These are phyloP conservation scores for Atkinsonella texensis DNA, from an alignment of 2,329 filamentous ascomycete genomes.

Conservation along the genomic window DNA sequence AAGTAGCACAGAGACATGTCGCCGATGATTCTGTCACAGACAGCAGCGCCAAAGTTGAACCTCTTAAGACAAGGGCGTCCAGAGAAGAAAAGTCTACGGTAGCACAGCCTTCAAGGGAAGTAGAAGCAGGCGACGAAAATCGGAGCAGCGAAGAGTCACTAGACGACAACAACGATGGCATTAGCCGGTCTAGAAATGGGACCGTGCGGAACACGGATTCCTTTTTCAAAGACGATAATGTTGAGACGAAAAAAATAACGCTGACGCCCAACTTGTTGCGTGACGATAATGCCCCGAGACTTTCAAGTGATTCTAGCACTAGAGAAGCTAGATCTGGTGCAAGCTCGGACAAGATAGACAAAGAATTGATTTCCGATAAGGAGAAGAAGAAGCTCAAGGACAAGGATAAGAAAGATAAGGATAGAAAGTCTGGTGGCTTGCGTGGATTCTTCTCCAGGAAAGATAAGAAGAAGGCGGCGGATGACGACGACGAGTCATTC, in stretches of 20 bases:
- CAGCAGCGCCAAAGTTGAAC: conserved; percentile 43
- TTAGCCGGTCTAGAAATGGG: conserved; percentile 64
- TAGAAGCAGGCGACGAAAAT: conserved; percentile 22
- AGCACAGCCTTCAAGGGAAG: conserved; percentile 17
- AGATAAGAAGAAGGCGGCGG: conserved; percentile 43
- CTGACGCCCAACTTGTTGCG: conserved; percentile 85
- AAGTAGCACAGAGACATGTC: conserved; percentile 11
- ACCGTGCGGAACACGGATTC: conserved; percentile 87
- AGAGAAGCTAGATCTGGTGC: conserved; percentile 43
- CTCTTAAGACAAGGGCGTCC: conserved; percentile 35
- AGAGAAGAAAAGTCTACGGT: conserved; percentile 29
- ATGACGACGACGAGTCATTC: conserved; percentile 47
- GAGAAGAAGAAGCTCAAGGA: conserved; percentile 69
- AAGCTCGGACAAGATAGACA: conserved; percentile 61
- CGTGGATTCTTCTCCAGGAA: conserved; percentile 52
- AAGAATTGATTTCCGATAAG: conserved; percentile 46
- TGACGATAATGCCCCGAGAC: conserved; percentile 54
- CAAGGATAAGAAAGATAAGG: conserved; percentile 62
- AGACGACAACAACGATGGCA: conserved; percentile 37
- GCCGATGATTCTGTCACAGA: conserved; percentile 27
- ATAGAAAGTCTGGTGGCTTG: conserved; percentile 44
- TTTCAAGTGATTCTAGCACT: conserved; percentile 34
- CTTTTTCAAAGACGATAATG: conserved; percentile 92
- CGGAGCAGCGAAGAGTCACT: conserved; percentile 56
- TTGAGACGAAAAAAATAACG: conserved; percentile 94